Base-by-base conservation (phyloP, 129 eudicot genomes). In the Chrysanthemum lavandulifolium region DNA sequence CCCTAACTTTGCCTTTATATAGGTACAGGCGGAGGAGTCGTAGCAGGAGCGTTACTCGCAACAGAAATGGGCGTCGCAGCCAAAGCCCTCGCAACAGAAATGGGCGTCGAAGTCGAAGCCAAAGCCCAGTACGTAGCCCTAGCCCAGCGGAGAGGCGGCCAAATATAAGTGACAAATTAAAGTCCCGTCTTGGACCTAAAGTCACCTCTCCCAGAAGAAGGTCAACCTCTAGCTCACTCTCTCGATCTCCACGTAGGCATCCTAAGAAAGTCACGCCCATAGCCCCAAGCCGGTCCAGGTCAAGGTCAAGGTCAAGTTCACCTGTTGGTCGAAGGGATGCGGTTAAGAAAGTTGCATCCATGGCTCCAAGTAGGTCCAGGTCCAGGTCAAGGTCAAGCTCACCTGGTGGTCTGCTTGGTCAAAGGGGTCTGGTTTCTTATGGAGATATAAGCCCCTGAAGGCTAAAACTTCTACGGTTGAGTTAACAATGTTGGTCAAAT, bases 351-450 rank as follows among this genome's bases (percentile, higher is more conserved):
- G 82, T 52, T 78, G 81, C 16, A 25, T 15, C 89, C 36, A 40
- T 55, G 31, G 74, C 84, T 85, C 98, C 2, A 60, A 77, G 61
- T 92, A 66, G 79, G 67, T 75, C 77, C 7, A 66, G 63, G 51
- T 29, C 47, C 0, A 40, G 47, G 47, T 75, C 21, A 19, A 48
- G 72, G 60, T 67, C 80, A 57, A 89, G 88, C 79, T 82, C 96
- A 54, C 88, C 96, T 27, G 80, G 47, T 40, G 47, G 47, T 40
- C 47, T 40, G 47, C 47, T 52, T 19, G 91, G 75, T 31, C 87
- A 82, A 76, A 87, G 96, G 78, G 97, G 99, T 31, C 56, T 94
- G 75, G 99, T 94, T 51, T 89, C 99, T 1, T 94, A 94, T 78
- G 99, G 86, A 12, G 99, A 94, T 82, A 61, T 80, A 51, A 94